A percentile compares a stretch with the other conserved stretches of the same genome.
phyloP scores from a whole-genome alignment of 2,329 filamentous ascomycete species.

The Huntiella savannae region DNA sequence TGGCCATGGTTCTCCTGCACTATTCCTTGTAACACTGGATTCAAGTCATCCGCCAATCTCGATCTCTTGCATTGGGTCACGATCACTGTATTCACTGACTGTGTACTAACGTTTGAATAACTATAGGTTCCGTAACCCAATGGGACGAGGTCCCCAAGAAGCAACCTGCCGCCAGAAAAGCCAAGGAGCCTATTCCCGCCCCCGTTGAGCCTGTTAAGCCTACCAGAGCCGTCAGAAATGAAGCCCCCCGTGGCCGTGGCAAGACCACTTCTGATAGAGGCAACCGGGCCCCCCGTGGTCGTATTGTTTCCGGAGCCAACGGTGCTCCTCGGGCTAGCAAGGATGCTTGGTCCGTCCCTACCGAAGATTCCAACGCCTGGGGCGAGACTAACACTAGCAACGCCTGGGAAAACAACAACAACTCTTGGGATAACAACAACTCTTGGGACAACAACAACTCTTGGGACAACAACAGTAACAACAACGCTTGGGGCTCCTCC shows the following conservation, averaged over 20 bases:
- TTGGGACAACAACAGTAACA: slow-evolving; percentile 16
- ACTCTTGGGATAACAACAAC: slow-evolving; percentile 14
- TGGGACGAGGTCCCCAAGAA: slow-evolving; percentile 77
- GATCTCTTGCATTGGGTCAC: too few species aligned
- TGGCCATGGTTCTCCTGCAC: too few species aligned
- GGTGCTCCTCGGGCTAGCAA: slow-evolving; percentile 44
- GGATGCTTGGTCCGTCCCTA: slow-evolving; percentile 41
- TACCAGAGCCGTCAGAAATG: slow-evolving; percentile 38
- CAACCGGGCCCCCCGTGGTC: slow-evolving; percentile 41
- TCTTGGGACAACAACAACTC: slow-evolving; percentile 5
- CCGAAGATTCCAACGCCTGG: slow-evolving; percentile 44
- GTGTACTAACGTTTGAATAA: too few species aligned
- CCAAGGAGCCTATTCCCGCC: slow-evolving; percentile 36
- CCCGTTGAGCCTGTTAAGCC: slow-evolving; percentile 30
- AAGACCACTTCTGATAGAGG: slow-evolving; percentile 41
- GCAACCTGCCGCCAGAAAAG: slow-evolving; percentile 42
- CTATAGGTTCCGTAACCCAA: slow-evolving; percentile 54
- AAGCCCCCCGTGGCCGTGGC: slow-evolving; percentile 42
- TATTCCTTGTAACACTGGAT: too few species aligned
- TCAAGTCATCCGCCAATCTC: too few species aligned
- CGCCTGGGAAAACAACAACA: slow-evolving; percentile 12
- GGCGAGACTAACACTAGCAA: slow-evolving; percentile 10
- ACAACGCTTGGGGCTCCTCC: not conserved
- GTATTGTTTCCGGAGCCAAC: slow-evolving; percentile 34
- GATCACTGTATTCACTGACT: too few species aligned